Base-by-base conservation (phyloP, 2,329 filamentous ascomycete genomes). In the Botrytis squamosa region DNA sequence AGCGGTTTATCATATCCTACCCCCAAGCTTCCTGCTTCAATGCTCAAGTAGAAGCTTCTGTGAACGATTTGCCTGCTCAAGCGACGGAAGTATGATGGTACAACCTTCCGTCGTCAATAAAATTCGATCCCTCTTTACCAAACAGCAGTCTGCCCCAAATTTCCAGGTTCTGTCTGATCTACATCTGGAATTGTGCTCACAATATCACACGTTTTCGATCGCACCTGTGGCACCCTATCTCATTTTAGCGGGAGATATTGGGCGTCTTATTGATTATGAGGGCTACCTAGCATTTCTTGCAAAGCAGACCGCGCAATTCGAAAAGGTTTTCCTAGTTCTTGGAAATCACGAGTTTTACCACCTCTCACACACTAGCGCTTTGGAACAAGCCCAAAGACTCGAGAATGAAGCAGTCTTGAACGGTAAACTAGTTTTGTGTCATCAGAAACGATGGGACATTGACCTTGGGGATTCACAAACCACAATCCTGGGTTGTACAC, bases 301-400 rank as follows among this genome's bases (percentile, higher is more conserved):
- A 57, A 68, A 74, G 16, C 85, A 86, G 74, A 81, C 86, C 5
- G 70, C 63, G 1, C 79, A 82, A 12, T 86, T 85, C 76, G 72
- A 81, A 64, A 77, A 80, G 12, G 83, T 87, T 36, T 84, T 86
- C 73, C 82, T 84, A 52, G 76, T 86, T 0, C 78, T 84, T 10
- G 85, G 85, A 2, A 87, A 87, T 75, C 84, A 87, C 76, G 85
- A 87, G 76, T 82, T 85, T 3, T 85, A 84, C 75, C 73, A 80
- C 44, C 79, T 78, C 55, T 80, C 70, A 64, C 82, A 81, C 80
- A 29, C 44, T 3, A 75, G 78, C 3, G 79, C 76, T 10, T 79
- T 76, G 52, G 72, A 74, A 42, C 46, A 59, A 64, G 74, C 74
- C 1, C 68, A 16, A 66, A 71, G 70, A 29, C 73, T 75, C 7